phyloP scores from a whole-genome alignment of 495 filamentous ascomycete species.

The Daldinia concentrica region DNA sequence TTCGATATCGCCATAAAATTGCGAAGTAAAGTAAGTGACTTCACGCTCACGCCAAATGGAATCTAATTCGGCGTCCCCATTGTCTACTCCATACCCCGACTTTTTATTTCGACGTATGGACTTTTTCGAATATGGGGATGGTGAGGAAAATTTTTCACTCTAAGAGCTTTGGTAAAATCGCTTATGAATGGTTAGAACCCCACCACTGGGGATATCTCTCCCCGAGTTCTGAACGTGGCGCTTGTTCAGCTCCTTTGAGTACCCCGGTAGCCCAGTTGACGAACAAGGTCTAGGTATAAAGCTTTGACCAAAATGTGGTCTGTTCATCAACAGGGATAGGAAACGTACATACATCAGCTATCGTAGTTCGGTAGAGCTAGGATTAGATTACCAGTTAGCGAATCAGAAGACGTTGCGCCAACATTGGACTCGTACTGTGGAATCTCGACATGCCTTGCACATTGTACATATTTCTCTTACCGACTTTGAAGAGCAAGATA shows the following conservation, averaged over 20 bases:
- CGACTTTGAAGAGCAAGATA: constrained; percentile 22
- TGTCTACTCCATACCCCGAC: constrained; percentile 34
- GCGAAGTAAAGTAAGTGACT: constrained; percentile 22
- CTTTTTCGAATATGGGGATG: constrained; percentile 19
- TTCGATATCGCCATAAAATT: constrained; percentile 20
- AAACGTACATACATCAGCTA: constrained; percentile 1
- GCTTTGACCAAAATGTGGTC: constrained; percentile 25
- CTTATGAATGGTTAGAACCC: constrained; percentile 18
- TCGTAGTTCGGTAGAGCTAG: constrained; percentile 34
- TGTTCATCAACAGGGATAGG: constrained; percentile 18
- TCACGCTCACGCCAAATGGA: not conserved
- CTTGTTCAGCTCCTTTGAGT: constrained; percentile 17
- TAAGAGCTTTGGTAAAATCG: constrained; percentile 7
- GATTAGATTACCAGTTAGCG: constrained; percentile 25
- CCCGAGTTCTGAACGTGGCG: constrained; percentile 7
- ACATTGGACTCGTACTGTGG: constrained; percentile 17
- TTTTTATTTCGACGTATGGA: constrained; percentile 14
- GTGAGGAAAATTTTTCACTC: constrained; percentile 20
- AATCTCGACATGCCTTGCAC: constrained; percentile 1
- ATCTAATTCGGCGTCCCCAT: constrained; percentile 21
- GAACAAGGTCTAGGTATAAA: constrained; percentile 17
- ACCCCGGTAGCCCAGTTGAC: constrained; percentile 20
- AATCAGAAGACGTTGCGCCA: constrained; percentile 27
- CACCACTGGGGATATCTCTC: constrained; percentile 14
- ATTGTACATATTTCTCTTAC: constrained; percentile 15